Evolutionary conservation across 768 basidiomycete genomes (phyloP).

Genomic region (Daedaleopsis nitida): DNA sequence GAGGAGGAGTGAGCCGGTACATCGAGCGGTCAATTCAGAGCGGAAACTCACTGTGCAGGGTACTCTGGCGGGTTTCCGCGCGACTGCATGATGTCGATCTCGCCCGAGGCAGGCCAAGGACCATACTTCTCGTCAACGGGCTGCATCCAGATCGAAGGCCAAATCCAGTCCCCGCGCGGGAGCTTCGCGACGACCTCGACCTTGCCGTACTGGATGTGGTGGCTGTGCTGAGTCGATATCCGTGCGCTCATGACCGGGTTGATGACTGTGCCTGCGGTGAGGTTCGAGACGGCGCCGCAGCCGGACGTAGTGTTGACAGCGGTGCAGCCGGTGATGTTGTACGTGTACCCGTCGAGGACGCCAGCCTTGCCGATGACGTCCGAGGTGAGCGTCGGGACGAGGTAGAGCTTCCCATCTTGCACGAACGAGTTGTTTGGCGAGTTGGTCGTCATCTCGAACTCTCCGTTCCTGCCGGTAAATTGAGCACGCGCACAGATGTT

Average conservation of each 20-base stretch:
- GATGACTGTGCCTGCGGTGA: conserved; percentile 67
- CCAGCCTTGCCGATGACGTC: conserved; percentile 59
- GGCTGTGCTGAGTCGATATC: conserved; percentile 71
- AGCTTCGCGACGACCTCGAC: conserved; percentile 85
- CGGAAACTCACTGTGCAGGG: conserved; percentile 34
- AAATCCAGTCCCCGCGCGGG: conserved; percentile 69
- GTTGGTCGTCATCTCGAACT: conserved; percentile 85
- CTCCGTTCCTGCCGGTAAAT: conserved; percentile 53
- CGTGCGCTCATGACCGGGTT: conserved; percentile 85
- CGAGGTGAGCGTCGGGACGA: conserved; percentile 83
- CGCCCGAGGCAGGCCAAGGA: conserved; percentile 66
- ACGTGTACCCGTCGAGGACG: conserved; percentile 68
- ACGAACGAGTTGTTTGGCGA: conserved; percentile 76
- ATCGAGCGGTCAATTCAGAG: conserved; percentile 22
- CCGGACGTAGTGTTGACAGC: conserved; percentile 44
- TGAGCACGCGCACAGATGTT: background rate
- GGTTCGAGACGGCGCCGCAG: conserved; percentile 75
- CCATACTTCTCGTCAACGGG: conserved; percentile 69
- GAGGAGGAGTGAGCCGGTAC: background rate
- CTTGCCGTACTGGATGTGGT: conserved; percentile 77
- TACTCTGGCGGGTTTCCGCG: conserved; percentile 59
- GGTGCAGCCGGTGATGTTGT: conserved; percentile 85
- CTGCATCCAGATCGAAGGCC: conserved; percentile 86
- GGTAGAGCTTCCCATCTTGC: conserved; percentile 71
- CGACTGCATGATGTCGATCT: conserved; percentile 68